phyloP scores from a whole-genome alignment of 306 rosid species.

The Castanospermum australe region DNA sequence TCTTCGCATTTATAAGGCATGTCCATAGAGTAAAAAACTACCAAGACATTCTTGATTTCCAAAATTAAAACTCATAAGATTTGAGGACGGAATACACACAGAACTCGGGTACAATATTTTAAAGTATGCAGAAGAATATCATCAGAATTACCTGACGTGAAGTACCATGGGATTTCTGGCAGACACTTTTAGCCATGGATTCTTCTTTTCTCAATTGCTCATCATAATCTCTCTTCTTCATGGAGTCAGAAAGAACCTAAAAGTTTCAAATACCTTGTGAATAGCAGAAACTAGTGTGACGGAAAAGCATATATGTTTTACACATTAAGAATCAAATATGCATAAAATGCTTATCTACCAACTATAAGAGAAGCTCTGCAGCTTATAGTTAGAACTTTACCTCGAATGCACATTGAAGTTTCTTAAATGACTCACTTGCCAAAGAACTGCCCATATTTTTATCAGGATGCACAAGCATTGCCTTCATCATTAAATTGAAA shows the following conservation, averaged over 20 bases:
- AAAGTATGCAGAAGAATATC: slow-evolving; percentile 18
- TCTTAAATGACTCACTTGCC: slow-evolving; percentile 93
- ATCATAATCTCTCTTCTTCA: slow-evolving; percentile 89
- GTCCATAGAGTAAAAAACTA: not conserved
- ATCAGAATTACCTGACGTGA: slow-evolving; percentile 63
- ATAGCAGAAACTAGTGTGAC: not conserved
- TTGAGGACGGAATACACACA: not conserved
- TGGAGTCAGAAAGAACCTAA: slow-evolving; percentile 89
- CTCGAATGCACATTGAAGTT: slow-evolving; percentile 96
- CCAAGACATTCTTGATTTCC: slow-evolving; percentile 8
- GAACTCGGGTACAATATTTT: not conserved
- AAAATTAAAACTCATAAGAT: not conserved
- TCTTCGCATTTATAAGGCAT: not conserved
- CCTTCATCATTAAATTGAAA: slow-evolving; percentile 43
- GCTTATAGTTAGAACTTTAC: slow-evolving; percentile 39
- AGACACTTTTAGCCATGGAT: slow-evolving; percentile 79
- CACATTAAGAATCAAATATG: slow-evolving; percentile 7
- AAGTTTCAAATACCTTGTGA: slow-evolving; percentile 21
- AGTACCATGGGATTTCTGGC: slow-evolving; percentile 73
- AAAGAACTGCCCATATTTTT: slow-evolving; percentile 91
- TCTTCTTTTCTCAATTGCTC: slow-evolving; percentile 95
- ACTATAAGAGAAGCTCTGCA: slow-evolving; percentile 9
- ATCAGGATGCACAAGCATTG: slow-evolving; percentile 99
- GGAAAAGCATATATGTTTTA: not conserved
- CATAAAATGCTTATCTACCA: slow-evolving; percentile 12